Conservation (phyloP, 768 basidiomycete species). For the Coprinopsis marcescibilis region DNA sequence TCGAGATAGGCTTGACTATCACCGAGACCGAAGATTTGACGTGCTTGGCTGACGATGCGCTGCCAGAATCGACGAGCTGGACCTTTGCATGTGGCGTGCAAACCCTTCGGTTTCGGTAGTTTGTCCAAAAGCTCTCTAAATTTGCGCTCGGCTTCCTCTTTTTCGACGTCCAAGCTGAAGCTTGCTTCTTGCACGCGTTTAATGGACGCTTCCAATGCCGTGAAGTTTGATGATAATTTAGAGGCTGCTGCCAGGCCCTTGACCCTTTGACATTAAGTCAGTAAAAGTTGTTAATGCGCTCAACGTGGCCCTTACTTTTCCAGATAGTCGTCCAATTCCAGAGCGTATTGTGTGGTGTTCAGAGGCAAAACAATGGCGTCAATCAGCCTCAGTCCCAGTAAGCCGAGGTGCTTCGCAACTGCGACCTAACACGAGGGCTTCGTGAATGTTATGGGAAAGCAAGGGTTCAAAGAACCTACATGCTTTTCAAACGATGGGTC, state of each 20-base stretch:
- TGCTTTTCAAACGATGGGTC: constrained; percentile 70
- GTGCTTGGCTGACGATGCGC: too few relatives aligned
- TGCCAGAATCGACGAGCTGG: too few relatives aligned
- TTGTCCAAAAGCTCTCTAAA: constrained; percentile 36
- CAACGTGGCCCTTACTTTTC: constrained; percentile 41
- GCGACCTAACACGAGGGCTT: constrained; percentile 40
- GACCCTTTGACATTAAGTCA: too few relatives aligned
- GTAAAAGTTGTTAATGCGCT: too few relatives aligned
- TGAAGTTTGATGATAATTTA: too few relatives aligned
- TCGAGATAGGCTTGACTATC: too few relatives aligned
- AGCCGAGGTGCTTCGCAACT: constrained; percentile 59
- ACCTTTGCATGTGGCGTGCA: too few relatives aligned
- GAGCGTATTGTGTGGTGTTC: constrained; percentile 68
- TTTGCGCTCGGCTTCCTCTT: constrained; percentile 40
- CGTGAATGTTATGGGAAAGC: not conserved
- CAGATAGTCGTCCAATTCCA: constrained; percentile 54
- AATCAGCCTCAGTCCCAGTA: constrained; percentile 52
- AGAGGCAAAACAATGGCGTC: constrained; percentile 60
- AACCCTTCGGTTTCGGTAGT: too few relatives aligned
- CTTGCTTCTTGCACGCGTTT: constrained; percentile 42
- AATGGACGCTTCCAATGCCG: constrained; percentile 40
- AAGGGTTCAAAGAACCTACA: constrained; percentile 28
- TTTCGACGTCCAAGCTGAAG: constrained; percentile 51
- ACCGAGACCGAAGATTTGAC: too few relatives aligned
- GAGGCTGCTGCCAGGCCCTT: too few relatives aligned